A percentile compares a stretch with the other conserved stretches of the same genome.
phyloP scores from a whole-genome alignment of 306 rosid genomes.

The Sesbania bispinosa region DNA sequence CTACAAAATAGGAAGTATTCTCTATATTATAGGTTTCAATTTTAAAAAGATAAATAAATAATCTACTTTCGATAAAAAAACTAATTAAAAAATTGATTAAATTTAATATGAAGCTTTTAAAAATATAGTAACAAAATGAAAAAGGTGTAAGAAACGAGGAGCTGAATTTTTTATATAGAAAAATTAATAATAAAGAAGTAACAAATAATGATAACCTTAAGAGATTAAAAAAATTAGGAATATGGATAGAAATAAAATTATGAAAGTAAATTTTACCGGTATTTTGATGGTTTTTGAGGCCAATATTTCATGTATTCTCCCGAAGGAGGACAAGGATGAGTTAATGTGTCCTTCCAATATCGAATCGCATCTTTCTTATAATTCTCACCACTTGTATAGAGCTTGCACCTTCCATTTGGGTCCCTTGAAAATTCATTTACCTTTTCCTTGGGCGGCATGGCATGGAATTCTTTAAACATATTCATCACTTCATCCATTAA shows the following conservation, averaged over 20 bases:
- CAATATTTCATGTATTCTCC: constrained; percentile 48
- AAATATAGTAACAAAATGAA: background rate
- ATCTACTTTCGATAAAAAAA: too few relatives aligned
- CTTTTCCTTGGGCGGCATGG: constrained; percentile 59
- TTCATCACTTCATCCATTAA: constrained; percentile 39
- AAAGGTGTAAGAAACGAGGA: too few relatives aligned
- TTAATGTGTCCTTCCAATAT: constrained; percentile 69
- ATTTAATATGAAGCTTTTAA: too few relatives aligned
- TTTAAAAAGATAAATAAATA: too few relatives aligned
- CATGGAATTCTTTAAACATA: constrained; percentile 57
- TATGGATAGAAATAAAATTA: background rate
- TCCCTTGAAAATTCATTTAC: constrained; percentile 52
- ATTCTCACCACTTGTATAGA: constrained; percentile 68
- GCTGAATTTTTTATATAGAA: too few relatives aligned
- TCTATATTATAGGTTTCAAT: too few relatives aligned
- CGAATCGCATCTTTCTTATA: constrained; percentile 31
- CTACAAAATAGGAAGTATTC: background rate
- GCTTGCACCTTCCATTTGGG: constrained; percentile 46
- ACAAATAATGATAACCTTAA: too few relatives aligned
- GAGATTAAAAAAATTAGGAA: too few relatives aligned
- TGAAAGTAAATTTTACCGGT: constrained; percentile 6
- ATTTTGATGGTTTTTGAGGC: constrained; percentile 62
- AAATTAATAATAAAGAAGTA: too few relatives aligned
- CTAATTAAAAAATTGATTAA: background rate
- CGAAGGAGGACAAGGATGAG: constrained; percentile 55